Evolutionary conservation across 2,329 filamentous ascomycete species (phyloP).

Genomic region (Phaeoacremonium minimum): DNA sequence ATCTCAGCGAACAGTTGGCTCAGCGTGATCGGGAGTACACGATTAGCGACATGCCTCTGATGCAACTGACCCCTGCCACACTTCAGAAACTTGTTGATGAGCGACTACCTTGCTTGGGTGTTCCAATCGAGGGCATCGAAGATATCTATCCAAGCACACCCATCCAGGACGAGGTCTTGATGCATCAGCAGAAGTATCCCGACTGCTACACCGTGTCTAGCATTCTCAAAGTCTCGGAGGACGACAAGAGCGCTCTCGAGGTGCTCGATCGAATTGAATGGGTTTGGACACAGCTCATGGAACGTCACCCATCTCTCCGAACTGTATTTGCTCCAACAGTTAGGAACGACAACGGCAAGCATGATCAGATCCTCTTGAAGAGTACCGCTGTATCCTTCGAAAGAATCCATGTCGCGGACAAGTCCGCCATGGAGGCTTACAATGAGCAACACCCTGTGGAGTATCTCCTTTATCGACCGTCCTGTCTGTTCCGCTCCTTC

Average conservation of each 20-base stretch:
- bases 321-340: slow-evolving; percentile 22
- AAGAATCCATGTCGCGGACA: too few species aligned
- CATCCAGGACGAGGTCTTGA: slow-evolving; percentile 15
- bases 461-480: slow-evolving; percentile 12
- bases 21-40: too few species aligned
- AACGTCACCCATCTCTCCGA: slow-evolving; percentile 19
- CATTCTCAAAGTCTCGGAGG: slow-evolving; percentile 7
- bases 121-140: slow-evolving; percentile 8
- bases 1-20: too few species aligned
- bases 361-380: slow-evolving; percentile 21
- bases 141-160: slow-evolving; percentile 16
- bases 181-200: slow-evolving; percentile 13
- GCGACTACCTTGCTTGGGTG: slow-evolving; percentile 32
- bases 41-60: slow-evolving; percentile 18
- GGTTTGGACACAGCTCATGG: slow-evolving; percentile 16
- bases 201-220: slow-evolving; percentile 13
- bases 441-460: too few species aligned
- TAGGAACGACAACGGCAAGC: slow-evolving; percentile 12
- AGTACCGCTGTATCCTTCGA: slow-evolving; percentile 24
- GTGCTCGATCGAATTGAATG: slow-evolving; percentile 8
- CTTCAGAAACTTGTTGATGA: slow-evolving; percentile 36
- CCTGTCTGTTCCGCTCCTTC: slow-evolving; percentile 34
- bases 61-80: slow-evolving; percentile 33
- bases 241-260: slow-evolving; percentile 2
- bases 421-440: too few species aligned